Evolutionary conservation across 2,329 filamentous ascomycete species (phyloP).

Genomic region (Monilinia polystroma): DNA sequence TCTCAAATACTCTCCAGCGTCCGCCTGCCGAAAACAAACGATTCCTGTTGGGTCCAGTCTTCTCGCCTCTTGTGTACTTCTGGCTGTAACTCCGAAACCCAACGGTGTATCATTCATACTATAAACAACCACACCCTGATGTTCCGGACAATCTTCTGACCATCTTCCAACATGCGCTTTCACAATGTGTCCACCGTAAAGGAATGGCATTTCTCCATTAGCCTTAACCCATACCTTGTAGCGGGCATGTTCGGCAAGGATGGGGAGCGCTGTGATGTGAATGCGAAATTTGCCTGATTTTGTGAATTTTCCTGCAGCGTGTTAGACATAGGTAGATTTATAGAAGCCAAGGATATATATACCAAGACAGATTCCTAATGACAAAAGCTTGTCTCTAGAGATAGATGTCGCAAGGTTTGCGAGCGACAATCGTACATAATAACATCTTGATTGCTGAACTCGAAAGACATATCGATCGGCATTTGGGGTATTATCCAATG

Average conservation of each 20-base stretch:
- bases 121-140: constrained; percentile 86
- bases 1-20: constrained; percentile 91
- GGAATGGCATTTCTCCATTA: constrained; percentile 95
- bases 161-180: constrained; percentile 76
- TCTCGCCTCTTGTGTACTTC: constrained; percentile 78
- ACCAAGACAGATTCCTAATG: constrained; percentile 82
- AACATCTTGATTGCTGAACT: constrained; percentile 77
- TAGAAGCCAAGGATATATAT: constrained; percentile 27
- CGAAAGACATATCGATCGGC: constrained; percentile 84
- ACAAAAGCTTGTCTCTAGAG: constrained; percentile 76
- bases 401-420: constrained; percentile 90
- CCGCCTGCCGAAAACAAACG: constrained; percentile 85
- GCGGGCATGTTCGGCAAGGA: constrained; percentile 85
- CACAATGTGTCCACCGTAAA: constrained; percentile 90
- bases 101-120: constrained; percentile 91
- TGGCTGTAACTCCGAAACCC: constrained; percentile 90
- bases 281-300: constrained; percentile 95
- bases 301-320: constrained; percentile 75
- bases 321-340: constrained; percentile 25
- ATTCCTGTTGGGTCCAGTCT: constrained; percentile 87
- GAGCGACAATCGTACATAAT: constrained; percentile 86
- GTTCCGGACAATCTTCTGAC: constrained; percentile 90
- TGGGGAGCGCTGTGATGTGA: constrained; percentile 82
- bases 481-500: constrained; percentile 64
- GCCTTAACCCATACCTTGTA: constrained; percentile 98